phyloP scores from a whole-genome alignment of 2,329 filamentous ascomycete species.

The Pseudogymnoascus sp. region DNA sequence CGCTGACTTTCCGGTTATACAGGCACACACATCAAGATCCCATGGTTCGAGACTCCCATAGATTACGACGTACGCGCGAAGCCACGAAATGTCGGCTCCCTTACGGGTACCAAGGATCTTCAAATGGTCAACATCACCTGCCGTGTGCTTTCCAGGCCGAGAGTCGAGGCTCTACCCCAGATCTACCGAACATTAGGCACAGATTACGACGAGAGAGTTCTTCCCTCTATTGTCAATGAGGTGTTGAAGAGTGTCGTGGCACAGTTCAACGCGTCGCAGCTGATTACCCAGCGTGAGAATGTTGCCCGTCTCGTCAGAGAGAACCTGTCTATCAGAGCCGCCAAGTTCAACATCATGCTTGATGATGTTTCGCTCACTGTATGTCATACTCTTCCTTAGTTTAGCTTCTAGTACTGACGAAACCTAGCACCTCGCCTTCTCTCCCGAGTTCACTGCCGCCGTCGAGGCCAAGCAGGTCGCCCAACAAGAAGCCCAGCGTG shows the following conservation, averaged over 20 bases:
- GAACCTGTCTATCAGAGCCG: conserved; percentile 82
- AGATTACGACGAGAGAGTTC: conserved; percentile 94
- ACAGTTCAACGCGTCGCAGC: conserved; percentile 96
- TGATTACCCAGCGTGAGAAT: conserved; percentile 98
- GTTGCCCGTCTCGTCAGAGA: conserved; percentile 87
- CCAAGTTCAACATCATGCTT: conserved; percentile 92
- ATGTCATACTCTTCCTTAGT: conserved; percentile 30
- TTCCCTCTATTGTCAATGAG: conserved; percentile 97
- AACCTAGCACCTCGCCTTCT: conserved; percentile 61
- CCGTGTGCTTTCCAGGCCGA: conserved; percentile 90
- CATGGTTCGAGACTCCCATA: conserved; percentile 96
- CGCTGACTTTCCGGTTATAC: conserved; percentile 15
- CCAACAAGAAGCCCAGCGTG: conserved; percentile 91
- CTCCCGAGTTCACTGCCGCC: conserved; percentile 65
- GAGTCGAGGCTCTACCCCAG: conserved; percentile 81
- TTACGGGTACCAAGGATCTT: conserved; percentile 97
- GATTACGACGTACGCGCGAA: conserved; percentile 97
- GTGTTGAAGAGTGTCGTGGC: conserved; percentile 97
- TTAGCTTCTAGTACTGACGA: conserved; percentile 5
- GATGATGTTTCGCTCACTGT: conserved; percentile 97
- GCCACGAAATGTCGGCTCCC: conserved; percentile 90
- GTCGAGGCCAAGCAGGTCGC: conserved; percentile 70
- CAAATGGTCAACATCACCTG: conserved; percentile 99
- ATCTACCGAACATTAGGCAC: conserved; percentile 94
- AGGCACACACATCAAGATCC: conserved; percentile 90